phyloP scores from a whole-genome alignment of 495 filamentous ascomycete species.

The Paragyromitra xinjiangensis region DNA sequence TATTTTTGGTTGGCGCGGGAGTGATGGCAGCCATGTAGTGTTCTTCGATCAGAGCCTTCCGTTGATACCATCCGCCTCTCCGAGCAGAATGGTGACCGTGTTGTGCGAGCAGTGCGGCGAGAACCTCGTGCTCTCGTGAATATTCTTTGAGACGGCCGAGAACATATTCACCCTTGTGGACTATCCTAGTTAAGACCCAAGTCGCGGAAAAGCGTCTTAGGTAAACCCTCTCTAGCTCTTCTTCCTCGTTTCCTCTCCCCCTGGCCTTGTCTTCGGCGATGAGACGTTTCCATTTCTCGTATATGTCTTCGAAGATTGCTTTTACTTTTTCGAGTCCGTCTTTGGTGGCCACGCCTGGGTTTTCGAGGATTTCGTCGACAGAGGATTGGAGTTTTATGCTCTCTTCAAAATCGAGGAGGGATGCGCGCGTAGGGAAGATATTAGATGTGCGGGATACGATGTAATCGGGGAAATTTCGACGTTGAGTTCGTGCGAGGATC shows the following conservation, averaged over 20 bases:
- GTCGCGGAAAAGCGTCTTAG: conserved; percentile 89
- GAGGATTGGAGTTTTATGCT: conserved; percentile 82
- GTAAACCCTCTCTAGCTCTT: conserved; percentile 87
- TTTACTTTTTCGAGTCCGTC: conserved; percentile 74
- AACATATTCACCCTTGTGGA: conserved; percentile 85
- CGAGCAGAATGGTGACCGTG: conserved; percentile 83
- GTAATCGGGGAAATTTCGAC: conserved; percentile 87
- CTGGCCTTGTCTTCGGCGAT: conserved; percentile 79
- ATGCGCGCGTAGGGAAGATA: conserved; percentile 79
- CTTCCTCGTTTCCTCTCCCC: conserved; percentile 63
- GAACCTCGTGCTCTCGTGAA: conserved; percentile 75
- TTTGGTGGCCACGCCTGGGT: conserved; percentile 74
- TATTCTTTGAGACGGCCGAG: conserved; percentile 84
- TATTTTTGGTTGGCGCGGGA: conserved; percentile 60
- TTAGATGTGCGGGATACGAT: conserved; percentile 89
- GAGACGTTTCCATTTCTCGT: conserved; percentile 80
- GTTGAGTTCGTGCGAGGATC: conserved; percentile 87
- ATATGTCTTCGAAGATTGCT: conserved; percentile 74
- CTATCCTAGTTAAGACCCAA: conserved; percentile 91
- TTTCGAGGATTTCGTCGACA: conserved; percentile 83
- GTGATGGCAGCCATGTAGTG: conserved; percentile 82
- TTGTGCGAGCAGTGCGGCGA: conserved; percentile 80
- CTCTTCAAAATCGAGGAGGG: conserved; percentile 87
- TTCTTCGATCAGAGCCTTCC: conserved; percentile 92
- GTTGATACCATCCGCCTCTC: conserved; percentile 93